Percentiles rank a stretch among this genome's conserved stretches.
Conservation (phyloP, 2,329 filamentous ascomycete genomes). For the Teratosphaeria zuluensis region DNA sequence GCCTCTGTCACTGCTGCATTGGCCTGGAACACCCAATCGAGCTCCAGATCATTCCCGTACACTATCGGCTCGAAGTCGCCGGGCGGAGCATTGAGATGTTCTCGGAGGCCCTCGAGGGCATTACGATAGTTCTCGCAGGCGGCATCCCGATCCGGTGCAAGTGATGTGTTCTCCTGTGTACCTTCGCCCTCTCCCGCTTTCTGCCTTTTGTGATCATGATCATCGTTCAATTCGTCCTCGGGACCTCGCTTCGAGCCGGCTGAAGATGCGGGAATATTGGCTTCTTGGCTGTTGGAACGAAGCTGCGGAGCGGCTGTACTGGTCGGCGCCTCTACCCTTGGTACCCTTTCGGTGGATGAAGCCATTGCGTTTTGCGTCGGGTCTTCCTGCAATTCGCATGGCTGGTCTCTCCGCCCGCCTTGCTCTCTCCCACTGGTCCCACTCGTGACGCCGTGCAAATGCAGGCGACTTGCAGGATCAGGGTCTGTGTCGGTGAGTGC, state of each 20-base stretch:
- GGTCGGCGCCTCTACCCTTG: not conserved
- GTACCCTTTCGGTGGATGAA: not conserved
- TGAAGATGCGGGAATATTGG: not conserved
- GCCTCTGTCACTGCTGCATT: not conserved
- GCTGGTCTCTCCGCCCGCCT: not conserved
- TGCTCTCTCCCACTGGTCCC: not conserved
- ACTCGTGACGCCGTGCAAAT: not conserved
- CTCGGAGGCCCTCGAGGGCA: not conserved
- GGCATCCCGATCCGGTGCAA: not conserved
- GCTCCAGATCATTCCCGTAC: not conserved
- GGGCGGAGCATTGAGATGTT: not conserved
- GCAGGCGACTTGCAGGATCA: not conserved
- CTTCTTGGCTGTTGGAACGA: not conserved
- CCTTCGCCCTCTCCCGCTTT: not conserved
- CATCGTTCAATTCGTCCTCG: not conserved
- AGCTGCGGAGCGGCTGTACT: not conserved
- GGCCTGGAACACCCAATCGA: not conserved
- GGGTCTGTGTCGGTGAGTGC: not conserved
- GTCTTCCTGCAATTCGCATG: not conserved
- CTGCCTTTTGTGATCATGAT: not conserved
- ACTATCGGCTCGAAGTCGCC: not conserved
- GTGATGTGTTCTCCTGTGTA: not conserved
- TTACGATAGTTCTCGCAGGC: not conserved
- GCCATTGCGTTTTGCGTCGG: not conserved
- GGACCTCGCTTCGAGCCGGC: not conserved